These are phyloP conservation scores for Cryphonectria parasitica DNA, from an alignment of 2,329 filamentous ascomycete species.

Conservation along the genomic window DNA sequence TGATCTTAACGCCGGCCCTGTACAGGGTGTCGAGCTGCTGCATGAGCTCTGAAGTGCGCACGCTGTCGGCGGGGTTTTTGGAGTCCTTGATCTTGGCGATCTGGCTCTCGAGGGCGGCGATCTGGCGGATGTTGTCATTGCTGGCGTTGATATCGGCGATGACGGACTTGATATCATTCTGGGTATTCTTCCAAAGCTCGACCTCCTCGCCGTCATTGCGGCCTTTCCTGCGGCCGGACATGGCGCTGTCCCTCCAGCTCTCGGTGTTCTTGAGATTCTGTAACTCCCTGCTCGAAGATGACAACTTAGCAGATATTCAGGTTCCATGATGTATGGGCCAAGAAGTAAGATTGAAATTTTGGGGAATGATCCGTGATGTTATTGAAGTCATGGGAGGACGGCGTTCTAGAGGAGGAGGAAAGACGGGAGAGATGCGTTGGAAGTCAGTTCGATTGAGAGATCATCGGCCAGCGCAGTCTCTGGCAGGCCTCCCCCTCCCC, in stretches of 20 bases:
- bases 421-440: neutral
- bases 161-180: constrained; percentile 42
- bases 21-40: constrained; percentile 36
- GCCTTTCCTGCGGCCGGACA: constrained; percentile 38
- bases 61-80: constrained; percentile 40
- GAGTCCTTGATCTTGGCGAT: constrained; percentile 43
- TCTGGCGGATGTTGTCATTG: constrained; percentile 43
- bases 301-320: neutral
- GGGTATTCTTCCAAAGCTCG: constrained; percentile 45
- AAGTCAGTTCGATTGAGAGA: neutral
- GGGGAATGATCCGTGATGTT: neutral
- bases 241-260: constrained; percentile 28
- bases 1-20: constrained; percentile 40
- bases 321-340: no score
- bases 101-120: constrained; percentile 45
- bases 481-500: neutral
- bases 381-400: neutral
- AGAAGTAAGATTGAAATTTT: neutral
- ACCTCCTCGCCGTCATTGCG: constrained; percentile 49
- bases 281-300: constrained; percentile 11
- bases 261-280: constrained; percentile 25
- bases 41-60: constrained; percentile 32
- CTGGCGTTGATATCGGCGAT: constrained; percentile 45
- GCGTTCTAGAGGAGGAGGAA: neutral
- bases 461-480: neutral